Percentiles rank a stretch among this genome's conserved stretches.
Conservation (phyloP, 2,329 filamentous ascomycete species). For the Penicillium sumatraense region DNA sequence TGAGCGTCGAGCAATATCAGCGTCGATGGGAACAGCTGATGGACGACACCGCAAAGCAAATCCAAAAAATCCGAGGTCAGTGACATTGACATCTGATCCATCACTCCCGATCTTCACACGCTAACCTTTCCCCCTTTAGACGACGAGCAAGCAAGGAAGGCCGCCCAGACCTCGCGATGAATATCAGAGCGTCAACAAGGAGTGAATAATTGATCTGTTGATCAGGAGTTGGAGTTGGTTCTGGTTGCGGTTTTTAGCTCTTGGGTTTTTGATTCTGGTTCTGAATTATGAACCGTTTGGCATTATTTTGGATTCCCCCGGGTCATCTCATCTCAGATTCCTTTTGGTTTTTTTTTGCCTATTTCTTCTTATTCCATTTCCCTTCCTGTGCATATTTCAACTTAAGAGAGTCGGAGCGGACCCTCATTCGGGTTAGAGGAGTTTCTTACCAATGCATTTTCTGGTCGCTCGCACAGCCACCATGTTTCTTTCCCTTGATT, state of each 20-base stretch:
- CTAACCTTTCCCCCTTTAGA: constrained; percentile 17
- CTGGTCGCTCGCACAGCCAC: background rate
- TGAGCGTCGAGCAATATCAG: constrained; percentile 21
- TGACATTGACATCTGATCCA: constrained; percentile 17
- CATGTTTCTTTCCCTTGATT: background rate
- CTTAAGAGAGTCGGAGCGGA: background rate
- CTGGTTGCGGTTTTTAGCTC: too few species aligned
- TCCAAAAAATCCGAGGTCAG: constrained; percentile 22
- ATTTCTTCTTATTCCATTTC: too few species aligned
- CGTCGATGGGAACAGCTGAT: constrained; percentile 21
- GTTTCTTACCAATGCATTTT: background rate
- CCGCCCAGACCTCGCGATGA: background rate
- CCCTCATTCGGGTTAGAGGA: constrained; percentile 2
- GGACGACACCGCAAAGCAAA: constrained; percentile 20
- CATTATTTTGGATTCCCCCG: background rate
- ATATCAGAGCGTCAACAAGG: background rate
- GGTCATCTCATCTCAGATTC: background rate
- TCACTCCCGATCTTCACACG: constrained; percentile 4
- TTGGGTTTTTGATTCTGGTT: background rate
- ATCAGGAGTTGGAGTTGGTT: background rate
- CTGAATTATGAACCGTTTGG: background rate
- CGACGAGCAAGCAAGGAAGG: constrained; percentile 13
- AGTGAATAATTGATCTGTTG: background rate
- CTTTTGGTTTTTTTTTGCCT: background rate
- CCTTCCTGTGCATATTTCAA: background rate